Evolutionary conservation across 495 filamentous ascomycete species (phyloP), one percentile per base, ranked within the genome.

Genomic region (Aspergillus biplanus): DNA sequence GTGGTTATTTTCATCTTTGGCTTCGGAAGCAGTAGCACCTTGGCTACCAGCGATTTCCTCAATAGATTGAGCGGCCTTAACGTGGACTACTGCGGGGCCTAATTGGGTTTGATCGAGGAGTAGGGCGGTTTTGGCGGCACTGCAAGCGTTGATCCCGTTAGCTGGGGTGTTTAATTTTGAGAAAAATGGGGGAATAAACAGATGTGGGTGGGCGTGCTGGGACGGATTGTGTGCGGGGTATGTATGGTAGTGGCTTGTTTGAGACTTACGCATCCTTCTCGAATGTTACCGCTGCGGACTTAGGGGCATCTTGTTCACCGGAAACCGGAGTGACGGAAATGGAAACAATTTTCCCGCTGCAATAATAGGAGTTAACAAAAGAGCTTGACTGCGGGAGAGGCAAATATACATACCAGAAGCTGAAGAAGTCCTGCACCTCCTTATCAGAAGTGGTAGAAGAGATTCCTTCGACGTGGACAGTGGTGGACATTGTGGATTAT

Each of bases 391-490:
- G 7, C 6, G 16, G 16, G 21, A 6, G n/a, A 6, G 8, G 15
- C 12, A 27, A 21, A 18, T 6, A 8, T 52, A 67, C 85, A 73
- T 83, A 95, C 92, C 95, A 99, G 87, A 98, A 99, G 79, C 90
- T 95, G 84, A 99, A 99, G 87, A 99, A 99, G 68, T 96, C 93
- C 67, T 86, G 87, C 64, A 99, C 85, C 76, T 99, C 92, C 79
- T 93, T 90, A 75, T 98, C 92, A 63, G 86, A 83, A 52, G 93
- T 97, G 65, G 86, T 70, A 60, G 81, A 71, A 64, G 89, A 85
- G 78, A 99, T 97, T 79, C 93, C 93, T 79, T 92, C 90, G 58
- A 85, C 83, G 66, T 85, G 80, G 31, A 85, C 80, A 16, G 82
- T 83, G 42, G 77, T 71, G 63, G 83, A 80, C 83, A 85, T 85